Conservation (phyloP, 2,329 filamentous ascomycete genomes). For the Talaromyces funiculosus region DNA sequence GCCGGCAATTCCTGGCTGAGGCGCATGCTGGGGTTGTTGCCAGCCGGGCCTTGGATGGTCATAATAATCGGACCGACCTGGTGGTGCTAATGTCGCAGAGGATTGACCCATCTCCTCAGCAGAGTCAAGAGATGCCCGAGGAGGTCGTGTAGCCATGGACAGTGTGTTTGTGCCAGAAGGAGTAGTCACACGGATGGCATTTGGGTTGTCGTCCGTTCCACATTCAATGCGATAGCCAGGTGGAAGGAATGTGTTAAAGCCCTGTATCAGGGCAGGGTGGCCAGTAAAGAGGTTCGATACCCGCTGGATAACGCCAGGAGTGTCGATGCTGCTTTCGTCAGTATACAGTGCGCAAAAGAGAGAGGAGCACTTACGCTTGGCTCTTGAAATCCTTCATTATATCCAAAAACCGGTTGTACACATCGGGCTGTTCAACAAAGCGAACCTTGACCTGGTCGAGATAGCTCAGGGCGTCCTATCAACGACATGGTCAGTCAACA, state of each 20-base stretch:
- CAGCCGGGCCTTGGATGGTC: slow-evolving; percentile 36
- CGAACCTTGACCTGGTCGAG: slow-evolving; percentile 98
- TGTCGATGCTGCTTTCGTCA: slow-evolving; percentile 64
- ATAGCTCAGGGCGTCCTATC: slow-evolving; percentile 78
- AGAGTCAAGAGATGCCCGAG: slow-evolving; percentile 26
- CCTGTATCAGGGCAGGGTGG: slow-evolving; percentile 90
- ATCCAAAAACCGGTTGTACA: slow-evolving; percentile 93
- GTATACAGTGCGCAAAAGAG: neutral
- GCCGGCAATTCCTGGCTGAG: slow-evolving; percentile 28
- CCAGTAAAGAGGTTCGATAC: slow-evolving; percentile 94
- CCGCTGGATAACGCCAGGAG: slow-evolving; percentile 91
- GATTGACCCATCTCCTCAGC: slow-evolving; percentile 27
- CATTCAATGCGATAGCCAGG: slow-evolving; percentile 96
- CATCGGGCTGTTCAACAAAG: slow-evolving; percentile 92
- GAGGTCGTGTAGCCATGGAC: slow-evolving; percentile 55
- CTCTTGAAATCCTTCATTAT: slow-evolving; percentile 99
- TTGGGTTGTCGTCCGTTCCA: slow-evolving; percentile 85
- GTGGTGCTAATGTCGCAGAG: slow-evolving; percentile 26
- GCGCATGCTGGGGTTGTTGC: slow-evolving; percentile 32
- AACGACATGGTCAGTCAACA: neutral
- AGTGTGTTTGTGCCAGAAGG: slow-evolving; percentile 96
- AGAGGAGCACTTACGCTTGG: slow-evolving; percentile 63
- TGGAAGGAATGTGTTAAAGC: slow-evolving; percentile 96
- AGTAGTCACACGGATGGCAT: slow-evolving; percentile 92
- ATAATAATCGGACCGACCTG: slow-evolving; percentile 35